Base-by-base conservation (phyloP, 2,329 filamentous ascomycete species). In the Sporothrix brasiliensis region DNA sequence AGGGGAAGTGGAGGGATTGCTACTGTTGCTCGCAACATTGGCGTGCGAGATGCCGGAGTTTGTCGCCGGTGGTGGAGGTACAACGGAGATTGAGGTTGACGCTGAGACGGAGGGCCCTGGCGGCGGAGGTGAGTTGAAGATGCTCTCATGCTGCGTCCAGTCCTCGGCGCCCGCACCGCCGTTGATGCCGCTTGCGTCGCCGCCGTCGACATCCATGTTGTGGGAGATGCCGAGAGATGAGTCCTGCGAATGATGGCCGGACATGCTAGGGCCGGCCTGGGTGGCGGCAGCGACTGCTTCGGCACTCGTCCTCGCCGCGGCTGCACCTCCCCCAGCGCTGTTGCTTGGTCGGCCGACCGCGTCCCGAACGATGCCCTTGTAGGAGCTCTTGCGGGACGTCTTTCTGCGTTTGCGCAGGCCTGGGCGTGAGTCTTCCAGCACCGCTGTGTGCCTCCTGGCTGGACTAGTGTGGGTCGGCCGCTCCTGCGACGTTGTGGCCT, bases 201-300 rank as follows among this genome's bases (percentile, higher is more conserved):
- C 52, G 61, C 24, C 69, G 49, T 70, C 71, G 27, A 72, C 53
- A 60, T 73, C 72, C 71, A 73, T 73, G 41, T 4, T 30, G 58
- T 67, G 11, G 16, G 61, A 41, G 34, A 34, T 24, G 10, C 24
- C 52, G 21, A n/a, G 21, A 34, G 66, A 68, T 13, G 66, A 30
- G 50, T n/a, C 24, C 4, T 10, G 10, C 21, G 27, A 58, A 1
- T 30, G 52, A n/a, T 60, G 54, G 27, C 27, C 30, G 16, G 53
- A 50, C 67, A 52, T 69, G 53, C 54, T 58, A 27, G 52, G 39
- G 21, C 50, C 52, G 39, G 14, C 30, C 41, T 24, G n/a, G n/a
- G 34, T 47, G 19, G 21, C 24, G 24, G 41, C 58, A 24, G 34
- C 39, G 44, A 19, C 58, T 44, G 34, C 21, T 44, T 11, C 34